phyloP scores from a whole-genome alignment of 2,329 filamentous ascomycete genomes.

The Calonectria hawksworthii region DNA sequence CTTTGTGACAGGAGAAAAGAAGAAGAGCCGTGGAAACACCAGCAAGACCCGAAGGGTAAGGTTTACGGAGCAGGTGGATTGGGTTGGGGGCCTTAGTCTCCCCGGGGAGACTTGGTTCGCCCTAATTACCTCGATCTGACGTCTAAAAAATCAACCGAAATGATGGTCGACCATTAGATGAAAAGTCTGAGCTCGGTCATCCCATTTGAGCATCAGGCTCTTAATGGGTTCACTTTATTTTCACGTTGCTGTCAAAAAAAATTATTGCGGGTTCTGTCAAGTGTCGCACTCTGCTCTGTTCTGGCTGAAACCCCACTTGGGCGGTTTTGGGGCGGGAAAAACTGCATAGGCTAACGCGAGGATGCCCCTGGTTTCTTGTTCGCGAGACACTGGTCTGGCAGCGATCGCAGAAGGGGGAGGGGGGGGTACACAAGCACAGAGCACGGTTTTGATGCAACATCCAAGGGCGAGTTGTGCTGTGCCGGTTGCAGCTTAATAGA shows the following conservation, averaged over 20 bases:
- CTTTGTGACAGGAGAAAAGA: slow-evolving; percentile 19
- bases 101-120: not conserved
- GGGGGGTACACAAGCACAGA: not conserved
- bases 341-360: slow-evolving; percentile 13
- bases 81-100: slow-evolving; percentile 6
- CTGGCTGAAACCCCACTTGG: not conserved
- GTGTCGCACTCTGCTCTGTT: not conserved
- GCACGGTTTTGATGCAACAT: not conserved
- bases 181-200: slow-evolving; percentile 8
- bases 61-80: slow-evolving; percentile 12
- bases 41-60: slow-evolving; percentile 22
- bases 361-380: slow-evolving; percentile 29
- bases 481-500: not conserved
- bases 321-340: slow-evolving; percentile 26
- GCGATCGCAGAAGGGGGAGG: slow-evolving; percentile 23
- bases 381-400: slow-evolving; percentile 45
- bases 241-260: slow-evolving; percentile 1
- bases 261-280: slow-evolving; percentile 14
- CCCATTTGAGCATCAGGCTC: not conserved
- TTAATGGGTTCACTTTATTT: not conserved
- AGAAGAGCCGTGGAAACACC: slow-evolving; percentile 5
- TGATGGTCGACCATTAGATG: slow-evolving; percentile 4
- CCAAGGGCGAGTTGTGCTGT: not conserved
- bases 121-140: slow-evolving; percentile 12
- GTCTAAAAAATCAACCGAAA: slow-evolving; percentile 9